A percentile compares a stretch with the other conserved stretches of the same genome.
Evolutionary conservation across 805 yeast genomes (phyloP).

Genomic region (Kluyveromyces nonfermentans): DNA sequence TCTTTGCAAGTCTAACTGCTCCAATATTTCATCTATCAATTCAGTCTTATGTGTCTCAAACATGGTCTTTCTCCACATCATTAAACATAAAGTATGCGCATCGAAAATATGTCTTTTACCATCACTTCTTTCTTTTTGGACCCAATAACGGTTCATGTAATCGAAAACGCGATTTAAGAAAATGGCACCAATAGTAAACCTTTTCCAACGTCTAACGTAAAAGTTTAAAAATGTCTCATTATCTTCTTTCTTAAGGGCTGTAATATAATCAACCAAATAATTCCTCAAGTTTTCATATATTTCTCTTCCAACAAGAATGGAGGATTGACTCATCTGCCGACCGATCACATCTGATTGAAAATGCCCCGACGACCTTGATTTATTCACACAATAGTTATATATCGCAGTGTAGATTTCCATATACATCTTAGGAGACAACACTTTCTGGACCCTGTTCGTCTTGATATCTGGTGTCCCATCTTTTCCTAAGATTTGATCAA

Average conservation of each 20-base stretch:
- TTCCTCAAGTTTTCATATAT: conserved; percentile 63
- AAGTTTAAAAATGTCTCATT: conserved; percentile 67
- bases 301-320: conserved; percentile 75
- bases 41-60: conserved; percentile 54
- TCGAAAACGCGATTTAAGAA: conserved; percentile 88
- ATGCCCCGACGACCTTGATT: conserved; percentile 42
- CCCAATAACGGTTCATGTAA: conserved; percentile 96
- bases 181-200: conserved; percentile 86
- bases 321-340: conserved; percentile 25
- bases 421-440: conserved; percentile 62
- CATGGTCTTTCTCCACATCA: conserved; percentile 81
- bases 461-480: conserved; percentile 26
- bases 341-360: conserved; percentile 30
- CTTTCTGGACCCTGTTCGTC: conserved; percentile 42
- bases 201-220: conserved; percentile 81
- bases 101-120: conserved; percentile 86
- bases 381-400: conserved; percentile 84
- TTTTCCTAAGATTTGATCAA: conserved; percentile 59
- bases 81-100: conserved; percentile 77
- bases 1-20: conserved; percentile 68
- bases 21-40: conserved; percentile 63
- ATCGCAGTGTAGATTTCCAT: conserved; percentile 89
- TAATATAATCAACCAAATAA: conserved; percentile 55
- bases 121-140: conserved; percentile 87
- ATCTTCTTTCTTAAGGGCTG: conserved; percentile 38